Evolutionary conservation across 2,329 filamentous ascomycete genomes (phyloP).

Genomic region (Fusarium chaquense): DNA sequence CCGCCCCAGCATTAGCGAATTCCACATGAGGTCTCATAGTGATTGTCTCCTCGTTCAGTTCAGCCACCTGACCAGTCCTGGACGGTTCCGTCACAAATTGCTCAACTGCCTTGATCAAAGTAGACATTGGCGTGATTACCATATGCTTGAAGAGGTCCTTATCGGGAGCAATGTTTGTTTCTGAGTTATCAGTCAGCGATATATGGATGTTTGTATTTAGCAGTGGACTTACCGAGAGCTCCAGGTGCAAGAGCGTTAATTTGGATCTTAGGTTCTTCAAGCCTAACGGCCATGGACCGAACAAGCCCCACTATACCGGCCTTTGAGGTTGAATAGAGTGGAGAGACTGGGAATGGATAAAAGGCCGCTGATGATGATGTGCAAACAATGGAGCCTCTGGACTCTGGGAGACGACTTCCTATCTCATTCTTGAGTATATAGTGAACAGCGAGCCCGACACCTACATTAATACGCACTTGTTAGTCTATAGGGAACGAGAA

Average conservation of each 20-base stretch:
- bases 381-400: slow-evolving; percentile 3
- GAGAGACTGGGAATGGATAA: not conserved
- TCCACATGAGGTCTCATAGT: slow-evolving; percentile 8
- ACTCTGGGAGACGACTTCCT: not conserved
- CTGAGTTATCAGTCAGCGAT: not conserved
- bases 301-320: not conserved
- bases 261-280: not conserved
- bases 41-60: not conserved
- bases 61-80: not conserved
- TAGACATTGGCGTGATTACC: slow-evolving; percentile 6
- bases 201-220: accelerated
- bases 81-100: not conserved
- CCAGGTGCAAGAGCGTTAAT: slow-evolving; percentile 15
- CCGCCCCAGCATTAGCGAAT: not conserved
- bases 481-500: no score
- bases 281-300: slow-evolving; percentile 1
- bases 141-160: not conserved
- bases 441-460: not conserved
- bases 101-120: not conserved
- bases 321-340: not conserved
- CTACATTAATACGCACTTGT: accelerated
- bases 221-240: not conserved
- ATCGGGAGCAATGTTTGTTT: not conserved
- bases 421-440: slow-evolving; percentile 10
- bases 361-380: not conserved